These are phyloP conservation scores for Cryptococcus depauperatus DNA, from an alignment of 1,284 basidiomycete genomes.

Conservation along the genomic window DNA sequence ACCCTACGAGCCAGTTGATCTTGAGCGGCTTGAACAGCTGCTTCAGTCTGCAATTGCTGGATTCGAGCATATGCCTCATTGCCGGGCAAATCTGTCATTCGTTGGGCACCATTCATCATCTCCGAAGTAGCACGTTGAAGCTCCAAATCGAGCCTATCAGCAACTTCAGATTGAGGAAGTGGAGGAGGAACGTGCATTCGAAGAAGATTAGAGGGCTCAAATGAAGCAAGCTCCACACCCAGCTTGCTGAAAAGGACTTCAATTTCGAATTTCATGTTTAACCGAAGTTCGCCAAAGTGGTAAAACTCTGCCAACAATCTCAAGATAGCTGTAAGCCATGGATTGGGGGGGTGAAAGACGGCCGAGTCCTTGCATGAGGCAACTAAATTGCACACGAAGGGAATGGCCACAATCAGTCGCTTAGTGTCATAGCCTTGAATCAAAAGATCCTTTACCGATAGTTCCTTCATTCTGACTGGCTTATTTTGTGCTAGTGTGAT, in stretches of 20 bases:
- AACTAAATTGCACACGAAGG: slow-evolving; percentile 96
- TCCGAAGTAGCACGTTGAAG: slow-evolving; percentile 32
- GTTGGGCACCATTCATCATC: slow-evolving; percentile 25
- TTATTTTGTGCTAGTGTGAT: slow-evolving; percentile 86
- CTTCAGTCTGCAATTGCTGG: slow-evolving; percentile 40
- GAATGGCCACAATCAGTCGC: slow-evolving; percentile 87
- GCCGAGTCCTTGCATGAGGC: slow-evolving; percentile 81
- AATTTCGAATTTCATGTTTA: slow-evolving; percentile 98
- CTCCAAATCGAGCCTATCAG: slow-evolving; percentile 37
- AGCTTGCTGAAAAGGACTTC: slow-evolving; percentile 93
- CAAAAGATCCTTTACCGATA: slow-evolving; percentile 93
- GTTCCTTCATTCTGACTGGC: slow-evolving; percentile 85
- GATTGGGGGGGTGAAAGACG: slow-evolving; percentile 93
- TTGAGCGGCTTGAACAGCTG: slow-evolving; percentile 42
- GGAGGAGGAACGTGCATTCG: slow-evolving; percentile 42
- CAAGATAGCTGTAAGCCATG: slow-evolving; percentile 95
- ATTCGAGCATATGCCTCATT: slow-evolving; percentile 37
- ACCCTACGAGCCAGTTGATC: slow-evolving; percentile 42
- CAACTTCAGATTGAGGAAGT: slow-evolving; percentile 33
- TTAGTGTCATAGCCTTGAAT: slow-evolving; percentile 91
- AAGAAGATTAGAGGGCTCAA: slow-evolving; percentile 78
- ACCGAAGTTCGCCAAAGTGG: slow-evolving; percentile 90
- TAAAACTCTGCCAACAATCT: slow-evolving; percentile 90
- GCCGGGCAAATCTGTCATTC: slow-evolving; percentile 27
- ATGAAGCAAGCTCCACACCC: slow-evolving; percentile 73